Base-by-base conservation (phyloP, 1,284 basidiomycete genomes). In the Cutaneotrichosporon sp. region DNA sequence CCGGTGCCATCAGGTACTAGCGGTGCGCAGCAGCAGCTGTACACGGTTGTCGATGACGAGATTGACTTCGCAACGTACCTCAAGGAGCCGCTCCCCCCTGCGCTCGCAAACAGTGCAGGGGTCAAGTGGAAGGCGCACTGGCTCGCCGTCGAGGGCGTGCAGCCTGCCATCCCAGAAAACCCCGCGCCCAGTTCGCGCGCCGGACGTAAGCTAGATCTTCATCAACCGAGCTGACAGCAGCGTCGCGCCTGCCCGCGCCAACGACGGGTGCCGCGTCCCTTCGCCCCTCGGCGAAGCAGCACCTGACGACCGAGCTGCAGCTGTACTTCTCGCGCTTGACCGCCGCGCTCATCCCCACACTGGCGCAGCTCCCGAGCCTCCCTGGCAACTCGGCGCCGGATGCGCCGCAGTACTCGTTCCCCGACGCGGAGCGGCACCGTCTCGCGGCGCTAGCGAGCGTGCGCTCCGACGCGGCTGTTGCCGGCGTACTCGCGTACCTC, bases 121-220 rank as follows among this genome's bases (percentile, higher is more conserved):
- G 78, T 80, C 25, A 72, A 75, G 58, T 81, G 80, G 80, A 79
- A 76, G 25, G 92, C 94, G 4, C 95, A 99, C 76, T 99, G 95
- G 97, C 84, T 99, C 24, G 95, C 95, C 1, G 92, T 99, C 25
- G 95, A 99, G 75, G 95, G 97, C 38, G 91, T 99, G 4, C 95
- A 99, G 75, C 95, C 97, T 0, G 86, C 95, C 18, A 91, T 97
- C 46, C 92, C 94, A 7, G 94, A 99, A 79, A 99, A 99, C 74
- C 97, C 97, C 0, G 89, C 92, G 1, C 81, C 81, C 18, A 65
- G 67, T n/a, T 60, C 60, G 24, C 62, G 70, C 25, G 71, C 72
- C 16, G 73, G 73, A 16, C 69, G 73, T 74, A 62, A 64, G 73
- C 33, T 10, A n/a, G n/a, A n/a, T n/a, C n/a, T n/a, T n/a, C n/a